Evolutionary conservation across 345 rosid species (phyloP), one percentile per base, ranked within the genome.

Genomic region (Odontarrhena argentea): DNA sequence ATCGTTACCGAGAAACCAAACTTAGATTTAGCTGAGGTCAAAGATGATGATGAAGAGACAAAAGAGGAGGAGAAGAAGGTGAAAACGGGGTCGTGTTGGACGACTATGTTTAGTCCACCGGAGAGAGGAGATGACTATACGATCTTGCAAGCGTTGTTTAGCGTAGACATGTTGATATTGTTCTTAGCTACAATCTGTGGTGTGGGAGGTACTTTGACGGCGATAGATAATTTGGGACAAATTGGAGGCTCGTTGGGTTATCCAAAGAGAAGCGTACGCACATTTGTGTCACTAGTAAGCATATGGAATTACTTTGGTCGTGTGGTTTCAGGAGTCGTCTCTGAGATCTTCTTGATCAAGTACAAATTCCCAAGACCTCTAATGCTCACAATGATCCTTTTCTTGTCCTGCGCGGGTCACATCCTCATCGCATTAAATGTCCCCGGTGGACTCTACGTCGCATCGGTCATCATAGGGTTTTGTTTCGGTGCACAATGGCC

Each of bases 271-370:
- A 78, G 79, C 40, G 70, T 71, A 18, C 63, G 79, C 55, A 79
- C 84, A 6, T 84, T 84, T 45, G 71, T 84, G 14, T 81, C 88
- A 8, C 79, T 84, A 3, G 79, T 84, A 9, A 84, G 88, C 68
- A 79, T 81, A 62, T 81, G 86, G 88, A 84, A 79, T 25, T 84
- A 75, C 77, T 76, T 76, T 14, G 88, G 88, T 13, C 82, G 88
- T 45, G 75, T 78, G 2, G 75, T 75, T 9, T 54, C 88, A 1
- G 82, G 86, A 25, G 81, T 79, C 0, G 75, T 65, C 42, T 84
- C 82, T 0, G 88, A 84, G 72, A 72, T 75, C 55, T 74, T 81
- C 38, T 60, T 71, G 69, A 71, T 51, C 45, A 84, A 76, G 51
- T 77, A 79, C 66, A 81, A 71, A 43, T 71, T 79, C 50, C 87